A percentile compares a stretch with the other conserved stretches of the same genome.
These are phyloP conservation scores for Hymenoscyphus occultus DNA, from an alignment of 2,329 filamentous ascomycete genomes.

Conservation along the genomic window DNA sequence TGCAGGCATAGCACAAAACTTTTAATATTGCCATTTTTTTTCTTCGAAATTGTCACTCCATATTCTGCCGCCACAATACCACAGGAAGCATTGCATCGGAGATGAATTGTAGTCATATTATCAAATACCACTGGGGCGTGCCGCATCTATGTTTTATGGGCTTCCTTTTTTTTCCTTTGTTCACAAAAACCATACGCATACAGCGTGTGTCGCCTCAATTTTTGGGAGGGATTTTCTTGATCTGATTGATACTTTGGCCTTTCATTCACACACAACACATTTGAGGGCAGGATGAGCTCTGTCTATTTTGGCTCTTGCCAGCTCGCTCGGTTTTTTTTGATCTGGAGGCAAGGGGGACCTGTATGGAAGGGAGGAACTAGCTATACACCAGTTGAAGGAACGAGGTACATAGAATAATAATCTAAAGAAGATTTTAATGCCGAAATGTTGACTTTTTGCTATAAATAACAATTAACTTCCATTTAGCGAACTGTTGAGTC, in stretches of 20 bases:
- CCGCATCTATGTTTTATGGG: constrained; percentile 15
- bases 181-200: constrained; percentile 11
- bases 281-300: constrained; percentile 11
- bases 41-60: constrained; percentile 21
- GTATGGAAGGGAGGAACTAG: background rate
- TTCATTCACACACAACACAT: constrained; percentile 6
- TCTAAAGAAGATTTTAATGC: constrained; percentile 3
- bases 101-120: constrained; percentile 29
- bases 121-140: constrained; percentile 30
- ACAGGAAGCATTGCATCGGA: constrained; percentile 14
- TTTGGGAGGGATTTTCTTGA: constrained; percentile 4
- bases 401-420: constrained; percentile 4
- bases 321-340: constrained; percentile 1
- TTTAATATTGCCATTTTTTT: constrained; percentile 49
- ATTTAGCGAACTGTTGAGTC: too few relatives aligned
- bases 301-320: constrained; percentile 13
- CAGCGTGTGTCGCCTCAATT: background rate
- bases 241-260: background rate
- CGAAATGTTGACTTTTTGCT: background rate
- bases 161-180: constrained; percentile 22
- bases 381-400: background rate
- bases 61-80: constrained; percentile 10
- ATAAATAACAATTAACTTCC: too few relatives aligned
- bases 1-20: constrained; percentile 95
- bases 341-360: background rate